Percentiles rank a stretch among this genome's conserved stretches.
Evolutionary conservation across 2,329 filamentous ascomycete genomes (phyloP).

Genomic region (Endoconidiophora laricicola): DNA sequence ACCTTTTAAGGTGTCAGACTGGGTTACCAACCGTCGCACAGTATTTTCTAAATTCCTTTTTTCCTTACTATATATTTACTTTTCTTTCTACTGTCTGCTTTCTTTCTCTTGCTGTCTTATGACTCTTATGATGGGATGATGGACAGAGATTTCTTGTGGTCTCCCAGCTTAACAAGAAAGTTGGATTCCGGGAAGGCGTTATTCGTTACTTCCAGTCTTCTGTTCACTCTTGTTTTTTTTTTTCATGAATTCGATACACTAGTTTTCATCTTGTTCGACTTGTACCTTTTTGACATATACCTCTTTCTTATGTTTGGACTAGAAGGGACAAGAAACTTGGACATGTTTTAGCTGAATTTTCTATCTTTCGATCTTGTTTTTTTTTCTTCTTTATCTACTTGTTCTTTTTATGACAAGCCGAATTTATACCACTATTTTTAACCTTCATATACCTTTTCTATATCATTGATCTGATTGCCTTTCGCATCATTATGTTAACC

Average conservation of each 20-base stretch:
- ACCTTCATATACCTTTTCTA: too few relatives aligned
- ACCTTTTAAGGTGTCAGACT: not conserved
- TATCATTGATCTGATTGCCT: too few relatives aligned
- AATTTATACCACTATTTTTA: too few relatives aligned
- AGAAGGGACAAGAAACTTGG: too few relatives aligned
- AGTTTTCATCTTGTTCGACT: too few relatives aligned
- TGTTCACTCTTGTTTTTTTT: constrained; percentile 1
- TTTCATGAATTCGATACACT: not conserved
- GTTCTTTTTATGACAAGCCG: too few relatives aligned
- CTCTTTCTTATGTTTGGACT: too few relatives aligned
- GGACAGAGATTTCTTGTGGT: constrained; percentile 4
- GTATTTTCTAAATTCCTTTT: not conserved
- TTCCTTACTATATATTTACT: not conserved
- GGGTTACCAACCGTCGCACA: not conserved
- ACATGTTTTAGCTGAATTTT: too few relatives aligned
- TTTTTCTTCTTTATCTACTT: too few relatives aligned
- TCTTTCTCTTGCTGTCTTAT: constrained; percentile 7
- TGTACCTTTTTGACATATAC: too few relatives aligned
- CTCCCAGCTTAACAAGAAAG: not conserved
- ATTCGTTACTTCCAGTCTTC: constrained; percentile 9
- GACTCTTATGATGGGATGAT: constrained; percentile 9
- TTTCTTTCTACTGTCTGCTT: constrained; percentile 1
- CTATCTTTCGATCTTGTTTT: too few relatives aligned
- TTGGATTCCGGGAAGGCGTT: not conserved
- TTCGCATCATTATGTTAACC: too few relatives aligned